phyloP scores from a whole-genome alignment of 177 flowering plant genomes.

The Vitis hybrid region DNA sequence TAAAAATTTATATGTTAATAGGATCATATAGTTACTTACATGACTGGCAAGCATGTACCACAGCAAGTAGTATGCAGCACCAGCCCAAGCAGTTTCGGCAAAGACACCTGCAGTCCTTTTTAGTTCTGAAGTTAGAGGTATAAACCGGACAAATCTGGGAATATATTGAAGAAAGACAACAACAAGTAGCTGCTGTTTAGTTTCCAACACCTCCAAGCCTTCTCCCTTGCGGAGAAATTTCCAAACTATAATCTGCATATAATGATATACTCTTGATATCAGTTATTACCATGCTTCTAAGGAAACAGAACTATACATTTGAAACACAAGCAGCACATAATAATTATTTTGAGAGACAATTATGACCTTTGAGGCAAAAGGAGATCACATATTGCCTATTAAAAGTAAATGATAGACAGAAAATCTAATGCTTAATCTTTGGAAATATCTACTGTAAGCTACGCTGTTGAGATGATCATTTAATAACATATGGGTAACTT shows the following conservation, averaged over 20 bases:
- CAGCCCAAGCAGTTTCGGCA: constrained; percentile 70
- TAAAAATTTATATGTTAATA: neutral
- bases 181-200: constrained; percentile 39
- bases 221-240: constrained; percentile 27
- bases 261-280: too few relatives aligned
- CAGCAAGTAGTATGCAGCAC: constrained; percentile 69
- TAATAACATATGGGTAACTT: too few relatives aligned
- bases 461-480: too few relatives aligned
- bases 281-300: too few relatives aligned
- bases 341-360: too few relatives aligned
- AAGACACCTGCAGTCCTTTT: constrained; percentile 67
- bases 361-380: too few relatives aligned
- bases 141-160: constrained; percentile 55
- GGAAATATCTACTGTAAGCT: too few relatives aligned
- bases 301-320: too few relatives aligned
- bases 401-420: too few relatives aligned
- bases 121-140: constrained; percentile 59
- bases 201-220: constrained; percentile 48
- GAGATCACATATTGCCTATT: too few relatives aligned
- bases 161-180: constrained; percentile 53
- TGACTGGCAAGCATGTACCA: constrained; percentile 71
- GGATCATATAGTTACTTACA: constrained; percentile 31
- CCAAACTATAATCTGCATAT: constrained; percentile 51
- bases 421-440: too few relatives aligned
- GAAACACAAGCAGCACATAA: too few relatives aligned